Evolutionary conservation across 805 yeast genomes (phyloP), one percentile per base, ranked within the genome.

Genomic region (Candida silvicultrix): DNA sequence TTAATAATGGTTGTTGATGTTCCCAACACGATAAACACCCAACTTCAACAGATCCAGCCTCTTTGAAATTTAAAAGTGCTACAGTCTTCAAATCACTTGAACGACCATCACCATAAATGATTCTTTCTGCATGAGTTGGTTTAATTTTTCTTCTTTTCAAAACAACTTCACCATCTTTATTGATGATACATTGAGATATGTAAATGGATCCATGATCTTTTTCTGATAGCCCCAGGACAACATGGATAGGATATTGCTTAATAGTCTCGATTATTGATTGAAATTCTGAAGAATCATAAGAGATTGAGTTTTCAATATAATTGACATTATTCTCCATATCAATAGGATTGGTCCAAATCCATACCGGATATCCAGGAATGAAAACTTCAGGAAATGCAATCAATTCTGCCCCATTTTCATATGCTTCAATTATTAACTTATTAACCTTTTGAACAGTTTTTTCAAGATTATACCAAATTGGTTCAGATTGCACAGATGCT

Each of bases 11-110:
- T 54, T 54, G 52, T 39, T 44, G 51, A 45, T 53, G 55, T 28
- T 57, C 61, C 57, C 61, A 55, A 44, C 59, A 57, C 20, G 51
- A 49, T 14, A 48, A 53, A 2, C 53, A 55, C 7, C 59, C 59
- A 16, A 55, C 45, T 14, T 44, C 50, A 4, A 40, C 42, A 18
- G 45, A 25, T 2, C 29, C 36, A 28, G 22, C 28, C 4, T 52
- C 49, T 28, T 49, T 47, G 16, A 45, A 42, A 15, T 45, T 44
- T n/a, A 56, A 44, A 18, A 54, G 47, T 2, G 49, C 44, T 18
- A 57, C 60, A 29, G 29, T 15, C 4, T 22, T 22, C 19, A 38
- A 23, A 38, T 38, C 40, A 8, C 21, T 23, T 12, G 25, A 15
- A 2, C 50, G 52, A 11, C 57, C 57, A 31, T 52, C 54, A 14